These are phyloP conservation scores for Nigrograna mackinnonii DNA, from an alignment of 2,329 filamentous ascomycete genomes.

Conservation along the genomic window DNA sequence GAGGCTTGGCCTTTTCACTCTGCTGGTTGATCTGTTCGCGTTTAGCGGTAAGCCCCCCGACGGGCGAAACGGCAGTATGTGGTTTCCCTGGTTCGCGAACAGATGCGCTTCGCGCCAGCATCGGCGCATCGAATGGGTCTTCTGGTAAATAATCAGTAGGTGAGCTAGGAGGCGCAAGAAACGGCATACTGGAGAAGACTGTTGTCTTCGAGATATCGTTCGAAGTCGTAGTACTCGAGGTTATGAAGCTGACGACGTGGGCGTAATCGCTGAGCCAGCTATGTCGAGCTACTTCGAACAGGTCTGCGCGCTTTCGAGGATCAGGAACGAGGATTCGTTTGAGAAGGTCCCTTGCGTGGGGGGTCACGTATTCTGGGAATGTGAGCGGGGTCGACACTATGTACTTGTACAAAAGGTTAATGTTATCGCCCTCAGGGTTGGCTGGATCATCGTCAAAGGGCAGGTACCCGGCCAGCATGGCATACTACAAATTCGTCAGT, in stretches of 20 bases:
- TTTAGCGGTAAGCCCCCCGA: constrained; percentile 69
- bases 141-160: constrained; percentile 32
- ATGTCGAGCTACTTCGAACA: constrained; percentile 96
- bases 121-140: constrained; percentile 61
- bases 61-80: constrained; percentile 49
- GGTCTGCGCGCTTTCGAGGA: constrained; percentile 88
- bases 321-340: constrained; percentile 94
- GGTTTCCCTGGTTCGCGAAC: constrained; percentile 84
- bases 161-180: constrained; percentile 3
- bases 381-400: constrained; percentile 96
- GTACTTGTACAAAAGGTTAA: constrained; percentile 98
- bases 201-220: constrained; percentile 83
- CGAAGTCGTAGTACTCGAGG: constrained; percentile 87
- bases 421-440: constrained; percentile 98
- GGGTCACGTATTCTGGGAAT: constrained; percentile 98
- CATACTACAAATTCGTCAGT: constrained; percentile 67
- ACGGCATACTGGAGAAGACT: constrained; percentile 60
- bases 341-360: constrained; percentile 89
- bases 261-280: constrained; percentile 98
- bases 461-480: constrained; percentile 96
- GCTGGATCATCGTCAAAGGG: constrained; percentile 98
- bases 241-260: constrained; percentile 96
- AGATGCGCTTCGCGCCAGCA: constrained; percentile 83
- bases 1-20: constrained; percentile 64
- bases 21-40: constrained; percentile 74